Evolutionary conservation across 441 rosid genomes (phyloP).

Genomic region (Biscutella laevigata): DNA sequence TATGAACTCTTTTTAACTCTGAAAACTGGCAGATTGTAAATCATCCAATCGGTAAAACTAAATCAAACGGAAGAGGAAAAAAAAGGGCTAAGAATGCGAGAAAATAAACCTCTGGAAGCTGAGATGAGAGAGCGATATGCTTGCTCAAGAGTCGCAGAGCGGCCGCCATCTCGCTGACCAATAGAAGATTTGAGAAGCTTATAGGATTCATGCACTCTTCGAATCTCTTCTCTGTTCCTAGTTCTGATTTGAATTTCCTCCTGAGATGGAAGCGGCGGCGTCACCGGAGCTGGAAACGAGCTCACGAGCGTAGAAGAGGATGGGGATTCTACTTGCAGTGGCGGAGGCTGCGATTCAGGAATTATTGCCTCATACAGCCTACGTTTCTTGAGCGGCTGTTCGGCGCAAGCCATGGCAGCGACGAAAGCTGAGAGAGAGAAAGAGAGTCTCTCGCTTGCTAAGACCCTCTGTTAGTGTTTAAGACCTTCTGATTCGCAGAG

Average conservation of each 20-base stretch:
- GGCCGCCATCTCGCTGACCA: slow-evolving; percentile 46
- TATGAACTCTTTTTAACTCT: not conserved
- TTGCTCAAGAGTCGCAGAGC: slow-evolving; percentile 53
- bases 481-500: not conserved
- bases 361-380: slow-evolving; percentile 34
- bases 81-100: not conserved
- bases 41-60: not conserved
- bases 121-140: slow-evolving; percentile 64
- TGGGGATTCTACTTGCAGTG: slow-evolving; percentile 24
- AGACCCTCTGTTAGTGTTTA: slow-evolving; percentile 15
- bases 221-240: slow-evolving; percentile 78
- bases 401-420: slow-evolving; percentile 53
- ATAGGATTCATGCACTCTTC: slow-evolving; percentile 64
- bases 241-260: slow-evolving; percentile 53
- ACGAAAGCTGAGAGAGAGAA: slow-evolving; percentile 5
- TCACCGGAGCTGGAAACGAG: slow-evolving; percentile 40
- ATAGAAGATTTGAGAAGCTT: slow-evolving; percentile 62
- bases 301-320: slow-evolving; percentile 24
- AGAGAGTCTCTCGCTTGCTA: not conserved
- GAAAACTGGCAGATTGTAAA: not conserved
- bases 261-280: slow-evolving; percentile 64
- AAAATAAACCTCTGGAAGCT: slow-evolving; percentile 58
- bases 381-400: slow-evolving; percentile 61
- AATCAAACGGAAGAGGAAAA: not conserved
- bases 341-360: slow-evolving; percentile 29